Conservation (phyloP, 2,329 filamentous ascomycete genomes). For the Exophiala spinifera region DNA sequence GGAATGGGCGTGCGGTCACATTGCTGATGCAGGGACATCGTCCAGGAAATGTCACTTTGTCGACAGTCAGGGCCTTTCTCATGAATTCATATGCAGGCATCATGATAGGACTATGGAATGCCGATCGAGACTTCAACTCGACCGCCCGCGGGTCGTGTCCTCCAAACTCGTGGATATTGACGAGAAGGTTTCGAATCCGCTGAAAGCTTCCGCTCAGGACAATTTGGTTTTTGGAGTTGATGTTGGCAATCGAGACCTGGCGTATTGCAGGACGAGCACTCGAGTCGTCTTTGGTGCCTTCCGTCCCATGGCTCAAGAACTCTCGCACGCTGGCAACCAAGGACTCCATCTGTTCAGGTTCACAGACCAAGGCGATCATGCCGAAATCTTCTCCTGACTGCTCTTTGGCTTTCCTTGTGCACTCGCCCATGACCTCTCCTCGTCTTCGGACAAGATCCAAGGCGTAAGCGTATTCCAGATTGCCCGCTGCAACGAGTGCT, state of each 20-base stretch:
- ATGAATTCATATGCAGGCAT: conserved; percentile 74
- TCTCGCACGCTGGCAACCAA: conserved; percentile 73
- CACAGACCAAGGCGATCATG: conserved; percentile 90
- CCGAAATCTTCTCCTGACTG: conserved; percentile 78
- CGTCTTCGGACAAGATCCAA: conserved; percentile 72
- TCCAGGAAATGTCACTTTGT: conserved; percentile 70
- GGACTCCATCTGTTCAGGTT: conserved; percentile 68
- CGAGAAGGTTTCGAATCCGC: conserved; percentile 74
- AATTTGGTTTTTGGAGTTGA: conserved; percentile 95
- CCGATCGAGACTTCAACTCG: conserved; percentile 59
- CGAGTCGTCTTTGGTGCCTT: conserved; percentile 66
- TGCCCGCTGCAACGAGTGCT: conserved; percentile 79
- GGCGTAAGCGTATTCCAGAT: conserved; percentile 74
- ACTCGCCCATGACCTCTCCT: conserved; percentile 78
- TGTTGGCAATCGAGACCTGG: conserved; percentile 86
- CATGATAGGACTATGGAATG: conserved; percentile 70
- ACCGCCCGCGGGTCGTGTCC: conserved; percentile 90
- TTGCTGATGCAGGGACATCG: conserved; percentile 79
- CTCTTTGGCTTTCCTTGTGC: conserved; percentile 63
- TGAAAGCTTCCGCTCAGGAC: conserved; percentile 85
- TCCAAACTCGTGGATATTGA: conserved; percentile 82
- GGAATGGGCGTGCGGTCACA: conserved; percentile 75
- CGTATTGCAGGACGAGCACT: conserved; percentile 70
- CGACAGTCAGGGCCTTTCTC: conserved; percentile 62
- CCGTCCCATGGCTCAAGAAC: conserved; percentile 68